A percentile compares a stretch with the other conserved stretches of the same genome.
Evolutionary conservation across 2,329 filamentous ascomycete species (phyloP).

Genomic region (Stachybotrys echinatus): DNA sequence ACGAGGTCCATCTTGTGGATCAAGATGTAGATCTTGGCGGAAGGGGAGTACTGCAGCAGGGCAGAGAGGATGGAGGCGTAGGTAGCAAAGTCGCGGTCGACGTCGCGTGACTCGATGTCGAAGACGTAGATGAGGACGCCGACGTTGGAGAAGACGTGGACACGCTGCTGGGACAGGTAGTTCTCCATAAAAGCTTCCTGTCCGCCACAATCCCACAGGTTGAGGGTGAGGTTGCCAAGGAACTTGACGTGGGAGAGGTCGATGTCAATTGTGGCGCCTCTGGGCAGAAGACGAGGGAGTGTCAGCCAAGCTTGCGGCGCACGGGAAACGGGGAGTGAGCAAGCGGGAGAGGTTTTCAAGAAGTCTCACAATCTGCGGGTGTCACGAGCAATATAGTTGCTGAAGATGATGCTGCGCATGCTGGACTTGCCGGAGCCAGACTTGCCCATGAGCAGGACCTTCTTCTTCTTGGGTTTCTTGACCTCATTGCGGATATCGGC

Average conservation of each 20-base stretch:
- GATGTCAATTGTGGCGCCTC: slow-evolving; percentile 93
- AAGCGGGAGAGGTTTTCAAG: not conserved
- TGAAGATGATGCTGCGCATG: slow-evolving; percentile 98
- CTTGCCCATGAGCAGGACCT: slow-evolving; percentile 88
- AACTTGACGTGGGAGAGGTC: slow-evolving; percentile 99
- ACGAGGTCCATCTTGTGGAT: slow-evolving; percentile 99
- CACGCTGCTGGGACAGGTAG: slow-evolving; percentile 90
- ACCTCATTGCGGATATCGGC: slow-evolving; percentile 42
- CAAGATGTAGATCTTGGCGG: slow-evolving; percentile 84
- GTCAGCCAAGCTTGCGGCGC: not conserved
- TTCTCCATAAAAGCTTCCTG: slow-evolving; percentile 99
- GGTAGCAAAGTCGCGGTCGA: slow-evolving; percentile 86
- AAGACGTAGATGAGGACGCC: slow-evolving; percentile 99
- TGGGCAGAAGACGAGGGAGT: slow-evolving; percentile 14
- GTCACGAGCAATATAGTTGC: slow-evolving; percentile 96
- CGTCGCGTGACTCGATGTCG: slow-evolving; percentile 93
- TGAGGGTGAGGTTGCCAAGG: slow-evolving; percentile 93
- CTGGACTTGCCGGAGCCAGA: slow-evolving; percentile 96
- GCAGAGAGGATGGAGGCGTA: slow-evolving; percentile 89
- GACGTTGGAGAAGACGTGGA: slow-evolving; percentile 94
- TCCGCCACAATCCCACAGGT: slow-evolving; percentile 97
- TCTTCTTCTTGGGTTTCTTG: slow-evolving; percentile 76
- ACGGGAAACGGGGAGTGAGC: not conserved
- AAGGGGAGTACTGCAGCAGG: slow-evolving; percentile 74
- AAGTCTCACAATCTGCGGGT: slow-evolving; percentile 67